Percentiles rank a stretch among this genome's conserved stretches.
These are phyloP conservation scores for Colletotrichum sp. DNA, from an alignment of 2,329 filamentous ascomycete genomes.

Conservation along the genomic window DNA sequence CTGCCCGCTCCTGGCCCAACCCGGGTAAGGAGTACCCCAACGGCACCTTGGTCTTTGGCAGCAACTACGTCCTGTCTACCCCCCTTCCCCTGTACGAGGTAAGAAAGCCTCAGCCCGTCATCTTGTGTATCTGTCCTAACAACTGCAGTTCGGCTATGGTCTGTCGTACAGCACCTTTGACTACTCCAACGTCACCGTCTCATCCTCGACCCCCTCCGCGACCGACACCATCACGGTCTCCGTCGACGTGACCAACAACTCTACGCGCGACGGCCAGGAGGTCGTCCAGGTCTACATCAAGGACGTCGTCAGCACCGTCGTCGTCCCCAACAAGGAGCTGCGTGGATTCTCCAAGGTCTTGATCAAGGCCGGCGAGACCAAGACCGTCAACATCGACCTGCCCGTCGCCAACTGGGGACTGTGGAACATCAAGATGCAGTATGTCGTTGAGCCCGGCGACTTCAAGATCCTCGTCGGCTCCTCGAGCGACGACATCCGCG, in stretches of 20 bases:
- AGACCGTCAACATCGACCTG: constrained; percentile 53
- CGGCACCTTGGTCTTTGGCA: constrained; percentile 67
- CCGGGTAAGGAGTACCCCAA: constrained; percentile 60
- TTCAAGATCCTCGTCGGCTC: constrained; percentile 69
- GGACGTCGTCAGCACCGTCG: constrained; percentile 66
- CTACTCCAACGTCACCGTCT: constrained; percentile 60
- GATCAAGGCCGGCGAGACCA: constrained; percentile 64
- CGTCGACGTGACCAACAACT: constrained; percentile 67
- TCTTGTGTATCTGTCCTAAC: neutral
- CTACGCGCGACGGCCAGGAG: constrained; percentile 63
- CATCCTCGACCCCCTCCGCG: constrained; percentile 48
- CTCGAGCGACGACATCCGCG: constrained; percentile 60
- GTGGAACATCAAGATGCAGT: constrained; percentile 69
- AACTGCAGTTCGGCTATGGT: constrained; percentile 65
- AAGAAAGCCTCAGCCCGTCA: neutral
- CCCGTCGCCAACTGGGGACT: constrained; percentile 63
- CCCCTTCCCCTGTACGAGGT: constrained; percentile 63
- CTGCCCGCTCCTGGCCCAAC: constrained; percentile 58
- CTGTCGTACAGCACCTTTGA: constrained; percentile 69
- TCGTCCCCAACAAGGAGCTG: constrained; percentile 67
- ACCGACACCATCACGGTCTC: constrained; percentile 62
- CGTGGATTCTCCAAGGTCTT: constrained; percentile 72
- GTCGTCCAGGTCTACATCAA: constrained; percentile 73
- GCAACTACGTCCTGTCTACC: constrained; percentile 67
- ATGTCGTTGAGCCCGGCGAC: constrained; percentile 75